A percentile compares a stretch with the other conserved stretches of the same genome.
Conservation (phyloP, 306 rosid species). For the Trifolium dubium region DNA sequence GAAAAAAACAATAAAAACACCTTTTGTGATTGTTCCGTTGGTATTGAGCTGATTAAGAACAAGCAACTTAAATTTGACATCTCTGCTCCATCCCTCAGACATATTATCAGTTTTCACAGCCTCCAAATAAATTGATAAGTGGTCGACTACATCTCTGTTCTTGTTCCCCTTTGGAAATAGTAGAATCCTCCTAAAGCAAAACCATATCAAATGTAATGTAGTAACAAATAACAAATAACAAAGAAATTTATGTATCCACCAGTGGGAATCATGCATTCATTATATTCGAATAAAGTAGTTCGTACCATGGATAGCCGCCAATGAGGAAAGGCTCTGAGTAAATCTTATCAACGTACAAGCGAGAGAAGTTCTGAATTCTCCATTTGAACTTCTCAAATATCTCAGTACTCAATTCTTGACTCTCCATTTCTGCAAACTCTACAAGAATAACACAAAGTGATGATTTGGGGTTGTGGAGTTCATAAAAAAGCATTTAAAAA, state of each 20-base stretch:
- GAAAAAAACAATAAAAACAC: background rate
- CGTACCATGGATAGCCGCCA: too few relatives aligned
- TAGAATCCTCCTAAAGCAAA: background rate
- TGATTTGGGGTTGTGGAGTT: too few relatives aligned
- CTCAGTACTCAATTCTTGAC: background rate
- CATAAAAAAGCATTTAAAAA: too few relatives aligned
- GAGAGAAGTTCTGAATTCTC: conserved; percentile 30
- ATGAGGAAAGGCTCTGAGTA: too few relatives aligned
- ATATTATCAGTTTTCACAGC: background rate
- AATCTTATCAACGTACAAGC: background rate
- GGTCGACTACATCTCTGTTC: background rate
- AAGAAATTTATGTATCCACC: too few relatives aligned
- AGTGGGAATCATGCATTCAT: too few relatives aligned
- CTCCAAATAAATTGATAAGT: background rate
- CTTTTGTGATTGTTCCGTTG: too few relatives aligned
- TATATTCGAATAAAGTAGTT: too few relatives aligned
- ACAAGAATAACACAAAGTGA: background rate
- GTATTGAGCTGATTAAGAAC: background rate
- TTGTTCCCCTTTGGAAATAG: background rate
- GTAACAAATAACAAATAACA: too few relatives aligned
- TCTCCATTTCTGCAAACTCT: background rate
- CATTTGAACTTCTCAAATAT: conserved; percentile 33
- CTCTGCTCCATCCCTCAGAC: background rate
- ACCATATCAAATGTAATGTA: too few relatives aligned
- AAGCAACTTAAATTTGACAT: background rate